These are phyloP conservation scores for Apophysomyces variabilis DNA, from an alignment of 371 early-diverging fungal species.

Conservation along the genomic window DNA sequence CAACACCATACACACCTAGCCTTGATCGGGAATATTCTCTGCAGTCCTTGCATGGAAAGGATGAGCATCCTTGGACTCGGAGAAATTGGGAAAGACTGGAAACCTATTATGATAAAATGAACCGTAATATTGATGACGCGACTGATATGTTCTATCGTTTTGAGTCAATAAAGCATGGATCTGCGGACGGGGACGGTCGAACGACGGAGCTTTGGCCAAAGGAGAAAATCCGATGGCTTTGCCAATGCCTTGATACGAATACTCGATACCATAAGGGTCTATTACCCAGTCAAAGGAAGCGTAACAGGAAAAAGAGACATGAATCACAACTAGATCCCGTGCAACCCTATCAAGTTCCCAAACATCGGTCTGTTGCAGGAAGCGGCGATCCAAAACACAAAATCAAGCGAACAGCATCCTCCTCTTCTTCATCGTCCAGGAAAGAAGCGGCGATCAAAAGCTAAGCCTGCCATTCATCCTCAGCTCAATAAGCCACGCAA, in stretches of 20 bases:
- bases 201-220: constrained; percentile 7
- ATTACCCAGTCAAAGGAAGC: constrained; percentile 8
- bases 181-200: neutral
- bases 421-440: too few species aligned
- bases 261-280: constrained; percentile 9
- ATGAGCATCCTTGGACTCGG: constrained; percentile 2
- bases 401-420: neutral
- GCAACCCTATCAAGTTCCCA: neutral
- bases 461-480: neutral
- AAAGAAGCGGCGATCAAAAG: too few species aligned
- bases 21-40: neutral
- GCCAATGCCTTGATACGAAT: constrained; percentile 13
- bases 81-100: constrained; percentile 4
- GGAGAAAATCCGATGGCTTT: constrained; percentile 7
- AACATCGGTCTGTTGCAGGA: neutral
- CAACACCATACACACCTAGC: neutral
- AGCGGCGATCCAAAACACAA: neutral
- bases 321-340: neutral
- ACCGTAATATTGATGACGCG: constrained; percentile 4
- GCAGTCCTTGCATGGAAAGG: neutral
- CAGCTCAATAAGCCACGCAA: neutral
- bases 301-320: neutral
- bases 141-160: constrained; percentile 1
- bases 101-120: constrained; percentile 6
- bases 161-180: neutral